phyloP scores from a whole-genome alignment of 139 green algal genomes.

The Pedinophyceae sp. region DNA sequence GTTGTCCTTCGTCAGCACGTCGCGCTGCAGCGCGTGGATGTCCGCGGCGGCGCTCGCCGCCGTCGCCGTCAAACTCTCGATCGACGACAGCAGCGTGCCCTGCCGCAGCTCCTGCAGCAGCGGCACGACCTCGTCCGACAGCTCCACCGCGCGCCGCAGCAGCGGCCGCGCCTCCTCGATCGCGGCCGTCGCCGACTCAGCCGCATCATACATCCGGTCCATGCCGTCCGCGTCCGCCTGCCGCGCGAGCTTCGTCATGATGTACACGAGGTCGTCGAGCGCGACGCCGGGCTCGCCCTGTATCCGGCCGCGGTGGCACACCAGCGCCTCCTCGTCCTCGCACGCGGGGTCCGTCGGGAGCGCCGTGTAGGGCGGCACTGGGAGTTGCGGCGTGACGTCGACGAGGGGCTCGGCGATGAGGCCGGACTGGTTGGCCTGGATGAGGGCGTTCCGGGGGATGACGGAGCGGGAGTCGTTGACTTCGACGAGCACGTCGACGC shows the following conservation, averaged over 20 bases:
- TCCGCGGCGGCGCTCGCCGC: slow-evolving; percentile 57
- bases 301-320: slow-evolving; percentile 76
- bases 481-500: slow-evolving; percentile 75
- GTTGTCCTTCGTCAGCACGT: slow-evolving; percentile 76
- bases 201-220: slow-evolving; percentile 63
- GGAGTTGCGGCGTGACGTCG: slow-evolving; percentile 85
- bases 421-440: slow-evolving; percentile 94
- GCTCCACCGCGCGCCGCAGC: slow-evolving; percentile 33
- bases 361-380: slow-evolving; percentile 46
- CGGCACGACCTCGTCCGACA: slow-evolving; percentile 27
- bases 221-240: slow-evolving; percentile 56
- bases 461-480: slow-evolving; percentile 72
- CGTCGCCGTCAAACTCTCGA: slow-evolving; percentile 66
- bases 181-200: slow-evolving; percentile 42
- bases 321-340: slow-evolving; percentile 68
- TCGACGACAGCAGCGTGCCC: slow-evolving; percentile 52
- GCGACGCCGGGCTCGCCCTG: slow-evolving; percentile 60
- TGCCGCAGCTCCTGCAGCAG: slow-evolving; percentile 8
- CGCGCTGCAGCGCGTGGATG: slow-evolving; percentile 68
- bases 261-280: slow-evolving; percentile 92
- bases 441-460: slow-evolving; percentile 77
- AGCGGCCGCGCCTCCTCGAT: slow-evolving; percentile 56
- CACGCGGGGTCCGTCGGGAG: slow-evolving; percentile 32
- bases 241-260: slow-evolving; percentile 49
- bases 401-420: slow-evolving; percentile 86